Conservation (phyloP, 2,329 filamentous ascomycete genomes). For the Cryphonectria parasitica region DNA sequence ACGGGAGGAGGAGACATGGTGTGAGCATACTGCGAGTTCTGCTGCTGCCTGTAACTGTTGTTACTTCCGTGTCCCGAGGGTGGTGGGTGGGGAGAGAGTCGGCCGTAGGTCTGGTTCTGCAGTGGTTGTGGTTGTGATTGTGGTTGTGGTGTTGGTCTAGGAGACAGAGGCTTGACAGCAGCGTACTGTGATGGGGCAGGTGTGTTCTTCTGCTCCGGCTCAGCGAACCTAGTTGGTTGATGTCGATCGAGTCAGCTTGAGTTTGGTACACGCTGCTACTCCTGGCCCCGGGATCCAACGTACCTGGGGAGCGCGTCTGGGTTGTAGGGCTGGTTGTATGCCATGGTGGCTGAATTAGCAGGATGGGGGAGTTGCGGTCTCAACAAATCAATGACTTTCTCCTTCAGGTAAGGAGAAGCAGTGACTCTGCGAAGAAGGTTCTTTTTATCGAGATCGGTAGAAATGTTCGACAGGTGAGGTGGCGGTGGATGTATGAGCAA, state of each 20-base stretch:
- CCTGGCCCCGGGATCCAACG: constrained; percentile 38
- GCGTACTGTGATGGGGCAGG: constrained; percentile 46
- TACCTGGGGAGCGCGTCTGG: constrained; percentile 93
- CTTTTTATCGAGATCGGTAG: not conserved
- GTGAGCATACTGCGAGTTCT: constrained; percentile 38
- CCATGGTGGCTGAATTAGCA: constrained; percentile 62
- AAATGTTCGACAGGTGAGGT: not conserved
- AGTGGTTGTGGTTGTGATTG: not conserved
- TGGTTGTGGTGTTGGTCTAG: constrained; percentile 39
- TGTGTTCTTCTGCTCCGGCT: constrained; percentile 47
- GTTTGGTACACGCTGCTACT: not conserved
- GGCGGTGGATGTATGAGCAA: not conserved
- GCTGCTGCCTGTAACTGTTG: constrained; percentile 32
- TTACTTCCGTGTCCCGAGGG: constrained; percentile 21
- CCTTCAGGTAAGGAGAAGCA: not conserved
- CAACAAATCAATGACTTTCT: constrained; percentile 2
- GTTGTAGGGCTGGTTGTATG: constrained; percentile 92
- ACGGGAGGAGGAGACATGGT: constrained; percentile 55
- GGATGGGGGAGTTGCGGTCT: constrained; percentile 18
- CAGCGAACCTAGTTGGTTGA: constrained; percentile 50
- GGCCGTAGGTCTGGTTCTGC: constrained; percentile 30
- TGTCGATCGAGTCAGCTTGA: constrained; percentile 21
- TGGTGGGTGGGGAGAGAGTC: constrained; percentile 21
- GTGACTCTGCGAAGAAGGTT: not conserved
- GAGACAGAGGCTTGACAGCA: constrained; percentile 51